Conservation (phyloP, 805 yeast genomes). For the Lachancea sp. region DNA sequence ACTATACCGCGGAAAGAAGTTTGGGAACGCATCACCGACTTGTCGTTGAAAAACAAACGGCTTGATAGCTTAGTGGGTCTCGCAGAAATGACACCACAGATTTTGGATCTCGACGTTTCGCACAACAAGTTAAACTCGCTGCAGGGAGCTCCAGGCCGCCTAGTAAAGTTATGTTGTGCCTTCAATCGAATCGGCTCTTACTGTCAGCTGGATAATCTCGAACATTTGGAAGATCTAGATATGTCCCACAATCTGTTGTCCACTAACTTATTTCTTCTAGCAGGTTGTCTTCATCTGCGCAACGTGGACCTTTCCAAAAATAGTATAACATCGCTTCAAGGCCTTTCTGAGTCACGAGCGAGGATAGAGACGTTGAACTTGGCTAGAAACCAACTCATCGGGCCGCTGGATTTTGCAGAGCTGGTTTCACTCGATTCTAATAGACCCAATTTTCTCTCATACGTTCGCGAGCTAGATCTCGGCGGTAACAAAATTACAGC, state of each 20-base stretch:
- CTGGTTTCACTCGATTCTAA: constrained; percentile 11
- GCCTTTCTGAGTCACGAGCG: constrained; percentile 14
- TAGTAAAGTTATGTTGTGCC: constrained; percentile 13
- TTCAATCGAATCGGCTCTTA: constrained; percentile 19
- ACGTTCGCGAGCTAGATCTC: constrained; percentile 22
- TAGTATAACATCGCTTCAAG: constrained; percentile 17
- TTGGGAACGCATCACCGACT: constrained; percentile 14
- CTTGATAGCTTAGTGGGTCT: constrained; percentile 20
- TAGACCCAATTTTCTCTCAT: constrained; percentile 16
- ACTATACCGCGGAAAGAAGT: constrained; percentile 10
- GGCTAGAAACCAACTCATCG: constrained; percentile 20
- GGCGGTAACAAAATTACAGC: constrained; percentile 20
- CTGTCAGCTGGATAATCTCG: constrained; percentile 14
- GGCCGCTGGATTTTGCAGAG: constrained; percentile 23
- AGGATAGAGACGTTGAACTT: constrained; percentile 17
- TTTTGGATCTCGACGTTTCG: constrained; percentile 17
- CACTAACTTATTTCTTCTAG: constrained; percentile 7
- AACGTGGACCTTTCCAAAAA: constrained; percentile 22
- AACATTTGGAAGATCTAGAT: constrained; percentile 22
- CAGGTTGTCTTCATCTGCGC: constrained; percentile 16
- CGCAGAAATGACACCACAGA: constrained; percentile 20
- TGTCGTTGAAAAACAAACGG: constrained; percentile 11
- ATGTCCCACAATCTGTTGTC: constrained; percentile 20
- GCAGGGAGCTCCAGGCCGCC: constrained; percentile 16
- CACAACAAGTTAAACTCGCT: constrained; percentile 20